These are phyloP conservation scores for Lizonia empirigonia DNA, from an alignment of 2,329 filamentous ascomycete species.

Conservation along the genomic window DNA sequence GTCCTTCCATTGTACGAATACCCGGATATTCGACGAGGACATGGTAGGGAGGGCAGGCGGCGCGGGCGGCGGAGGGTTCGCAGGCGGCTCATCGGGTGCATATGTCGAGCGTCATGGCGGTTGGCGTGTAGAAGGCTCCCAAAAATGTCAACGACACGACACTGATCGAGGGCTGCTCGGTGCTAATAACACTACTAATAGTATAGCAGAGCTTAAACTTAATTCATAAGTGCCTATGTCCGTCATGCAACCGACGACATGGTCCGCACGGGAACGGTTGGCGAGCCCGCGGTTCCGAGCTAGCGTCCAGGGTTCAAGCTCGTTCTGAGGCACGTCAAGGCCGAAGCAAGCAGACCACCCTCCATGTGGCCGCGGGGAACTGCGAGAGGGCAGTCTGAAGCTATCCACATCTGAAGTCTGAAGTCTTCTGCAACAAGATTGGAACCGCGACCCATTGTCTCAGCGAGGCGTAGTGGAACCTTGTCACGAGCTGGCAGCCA, in stretches of 20 bases:
- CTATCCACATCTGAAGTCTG: not conserved
- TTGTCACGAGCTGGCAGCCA: not conserved
- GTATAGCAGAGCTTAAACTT: no score
- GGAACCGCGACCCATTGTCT: not conserved
- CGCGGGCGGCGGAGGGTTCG: constrained; percentile 33
- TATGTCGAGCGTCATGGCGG: constrained; percentile 36
- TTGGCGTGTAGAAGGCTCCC: constrained; percentile 18
- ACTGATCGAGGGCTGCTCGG: constrained; percentile 11
- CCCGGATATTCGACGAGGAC: constrained; percentile 73
- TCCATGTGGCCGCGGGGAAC: not conserved
- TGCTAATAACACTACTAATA: constrained; percentile 13
- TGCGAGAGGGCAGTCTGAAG: not conserved
- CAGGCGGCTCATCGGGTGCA: constrained; percentile 41
- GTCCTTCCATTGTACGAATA: constrained; percentile 94
- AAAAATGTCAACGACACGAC: constrained; percentile 4
- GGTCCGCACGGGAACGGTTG: constrained; percentile 13
- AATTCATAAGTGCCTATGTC: no score
- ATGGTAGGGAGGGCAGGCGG: constrained; percentile 39
- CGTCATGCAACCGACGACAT: constrained; percentile 17
- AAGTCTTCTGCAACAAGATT: not conserved
- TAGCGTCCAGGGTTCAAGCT: constrained; percentile 14
- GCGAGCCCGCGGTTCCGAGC: constrained; percentile 6
- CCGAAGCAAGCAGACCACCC: not conserved
- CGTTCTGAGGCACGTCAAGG: not conserved
- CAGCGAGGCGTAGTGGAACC: not conserved